Percentiles rank a stretch among this genome's conserved stretches.
Evolutionary conservation across 2,329 filamentous ascomycete genomes (phyloP).

Genomic region (Rutstroemia sp.): DNA sequence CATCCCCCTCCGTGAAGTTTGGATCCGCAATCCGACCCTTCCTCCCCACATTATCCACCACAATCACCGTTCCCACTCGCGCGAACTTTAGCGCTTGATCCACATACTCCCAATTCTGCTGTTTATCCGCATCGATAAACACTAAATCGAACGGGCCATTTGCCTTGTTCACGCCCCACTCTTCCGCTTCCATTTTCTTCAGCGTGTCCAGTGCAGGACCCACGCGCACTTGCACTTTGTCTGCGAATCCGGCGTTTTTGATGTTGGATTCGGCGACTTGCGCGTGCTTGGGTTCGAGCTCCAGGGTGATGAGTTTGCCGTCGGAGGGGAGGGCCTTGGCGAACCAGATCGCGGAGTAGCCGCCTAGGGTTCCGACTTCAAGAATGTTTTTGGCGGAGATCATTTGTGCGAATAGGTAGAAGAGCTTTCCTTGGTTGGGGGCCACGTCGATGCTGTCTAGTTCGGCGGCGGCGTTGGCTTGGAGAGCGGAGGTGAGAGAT

Average conservation of each 20-base stretch:
- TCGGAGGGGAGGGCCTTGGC: slow-evolving; percentile 13
- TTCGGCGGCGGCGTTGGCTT: slow-evolving; percentile 1
- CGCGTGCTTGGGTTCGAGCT: slow-evolving; percentile 37
- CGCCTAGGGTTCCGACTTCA: slow-evolving; percentile 20
- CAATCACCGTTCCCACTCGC: slow-evolving; percentile 40
- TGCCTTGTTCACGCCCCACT: slow-evolving; percentile 27
- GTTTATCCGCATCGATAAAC: slow-evolving; percentile 47
- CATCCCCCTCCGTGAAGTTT: slow-evolving; percentile 3
- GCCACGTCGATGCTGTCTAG: slow-evolving; percentile 11
- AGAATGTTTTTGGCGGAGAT: slow-evolving; percentile 11
- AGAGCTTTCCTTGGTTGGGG: slow-evolving; percentile 13
- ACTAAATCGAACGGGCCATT: slow-evolving; percentile 37
- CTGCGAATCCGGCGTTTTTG: slow-evolving; percentile 32
- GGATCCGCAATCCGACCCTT: slow-evolving; percentile 37
- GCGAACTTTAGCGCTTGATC: slow-evolving; percentile 34
- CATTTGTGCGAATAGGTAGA: slow-evolving; percentile 13
- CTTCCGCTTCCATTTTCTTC: neutral
- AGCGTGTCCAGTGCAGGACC: slow-evolving; percentile 38
- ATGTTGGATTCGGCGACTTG: slow-evolving; percentile 33
- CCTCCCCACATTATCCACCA: slow-evolving; percentile 46
- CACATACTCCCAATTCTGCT: slow-evolving; percentile 40
- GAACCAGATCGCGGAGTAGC: slow-evolving; percentile 15
- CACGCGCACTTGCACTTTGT: slow-evolving; percentile 37
- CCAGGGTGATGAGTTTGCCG: slow-evolving; percentile 31
- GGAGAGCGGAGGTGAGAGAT: neutral